Evolutionary conservation across 495 filamentous ascomycete species (phyloP), one percentile per base, ranked within the genome.

Genomic region (Aspergillus asperescens): DNA sequence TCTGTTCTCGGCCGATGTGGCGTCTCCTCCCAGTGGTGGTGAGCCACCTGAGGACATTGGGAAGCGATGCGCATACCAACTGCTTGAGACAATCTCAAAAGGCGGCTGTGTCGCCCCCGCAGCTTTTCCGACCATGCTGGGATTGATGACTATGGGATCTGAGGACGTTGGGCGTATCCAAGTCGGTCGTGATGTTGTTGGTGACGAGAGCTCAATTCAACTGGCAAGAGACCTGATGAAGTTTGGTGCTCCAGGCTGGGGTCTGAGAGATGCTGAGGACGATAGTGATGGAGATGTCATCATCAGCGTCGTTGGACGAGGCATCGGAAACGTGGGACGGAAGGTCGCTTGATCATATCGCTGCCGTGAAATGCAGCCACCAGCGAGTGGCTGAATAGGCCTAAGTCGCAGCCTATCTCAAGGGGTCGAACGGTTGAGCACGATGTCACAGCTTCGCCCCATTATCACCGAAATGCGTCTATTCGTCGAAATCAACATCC

Each of bases 81-180:
- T 99, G 49, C 73, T 99, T 8, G 90, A 97, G 64, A 74, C 81
- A 7, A 82, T 97, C 31, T 80, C 77, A 35, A 78, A 86, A 62
- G 90, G 92, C 5, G 94, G 94, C 5, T 92, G 87, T 69, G 84
- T 91, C 12, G 83, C 82, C 19, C 76, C 74, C 22, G 79, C 81
- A 1, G 86, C 87, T 1, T 81, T 81, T 4, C 69, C 78, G 4
- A 89, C 83, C 0, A 77, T 94, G 67, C 63, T 97, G 19, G 88
- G 81, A 22, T 74, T 97, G 32, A 99, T 99, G 94, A 90, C 89
- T 24, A 96, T 99, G 93, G 92, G 94, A 2, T 79, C 78, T 0
- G 83, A 86, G 56, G 83, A 87, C 64, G 83, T 87, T 46, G 83
- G 83, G n/a, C 71, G 83, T 24, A 48, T 87, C 50, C 73, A 79